Evolutionary conservation across 1,284 basidiomycete species (phyloP).

Genomic region (Cutaneotrichosporon curvatum): DNA sequence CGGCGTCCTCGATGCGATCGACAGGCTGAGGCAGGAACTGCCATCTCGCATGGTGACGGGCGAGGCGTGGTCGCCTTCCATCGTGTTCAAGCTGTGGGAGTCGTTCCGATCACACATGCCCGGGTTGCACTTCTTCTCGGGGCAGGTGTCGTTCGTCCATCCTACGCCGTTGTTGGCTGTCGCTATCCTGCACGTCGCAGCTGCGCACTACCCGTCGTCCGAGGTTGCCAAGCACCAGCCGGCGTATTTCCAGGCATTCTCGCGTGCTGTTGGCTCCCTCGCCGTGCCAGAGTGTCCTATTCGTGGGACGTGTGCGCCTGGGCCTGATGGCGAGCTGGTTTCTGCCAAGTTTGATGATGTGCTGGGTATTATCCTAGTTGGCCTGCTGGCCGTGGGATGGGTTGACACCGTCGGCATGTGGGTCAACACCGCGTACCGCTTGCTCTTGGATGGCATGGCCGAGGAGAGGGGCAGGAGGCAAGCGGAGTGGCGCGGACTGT

Average conservation of each 20-base stretch:
- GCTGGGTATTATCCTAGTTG: constrained; percentile 18
- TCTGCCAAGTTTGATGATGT: constrained; percentile 20
- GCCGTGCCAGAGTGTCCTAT: constrained; percentile 14
- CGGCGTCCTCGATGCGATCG: constrained; percentile 11
- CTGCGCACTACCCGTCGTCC: constrained; percentile 15
- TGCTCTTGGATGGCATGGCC: constrained; percentile 19
- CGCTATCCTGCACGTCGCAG: constrained; percentile 17
- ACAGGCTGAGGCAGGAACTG: constrained; percentile 14
- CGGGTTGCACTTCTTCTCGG: constrained; percentile 19
- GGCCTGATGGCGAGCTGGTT: constrained; percentile 2
- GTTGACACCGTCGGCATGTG: constrained; percentile 23
- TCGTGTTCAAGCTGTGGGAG: constrained; percentile 11
- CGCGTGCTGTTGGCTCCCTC: constrained; percentile 13
- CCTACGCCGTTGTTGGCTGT: constrained; percentile 20
- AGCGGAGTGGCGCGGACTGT: constrained; percentile 18
- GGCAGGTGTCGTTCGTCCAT: constrained; percentile 20
- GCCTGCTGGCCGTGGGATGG: constrained; percentile 19
- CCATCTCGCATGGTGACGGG: constrained; percentile 5
- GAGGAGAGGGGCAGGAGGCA: constrained; percentile 13
- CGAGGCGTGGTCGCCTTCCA: constrained; percentile 10
- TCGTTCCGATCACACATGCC: constrained; percentile 22
- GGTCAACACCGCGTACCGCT: constrained; percentile 18
- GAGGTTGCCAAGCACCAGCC: constrained; percentile 15
- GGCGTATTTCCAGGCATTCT: constrained; percentile 16
- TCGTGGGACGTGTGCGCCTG: constrained; percentile 2